Evolutionary conservation across 164 flowering plant species (phyloP).

Genomic region (Piper longum): DNA sequence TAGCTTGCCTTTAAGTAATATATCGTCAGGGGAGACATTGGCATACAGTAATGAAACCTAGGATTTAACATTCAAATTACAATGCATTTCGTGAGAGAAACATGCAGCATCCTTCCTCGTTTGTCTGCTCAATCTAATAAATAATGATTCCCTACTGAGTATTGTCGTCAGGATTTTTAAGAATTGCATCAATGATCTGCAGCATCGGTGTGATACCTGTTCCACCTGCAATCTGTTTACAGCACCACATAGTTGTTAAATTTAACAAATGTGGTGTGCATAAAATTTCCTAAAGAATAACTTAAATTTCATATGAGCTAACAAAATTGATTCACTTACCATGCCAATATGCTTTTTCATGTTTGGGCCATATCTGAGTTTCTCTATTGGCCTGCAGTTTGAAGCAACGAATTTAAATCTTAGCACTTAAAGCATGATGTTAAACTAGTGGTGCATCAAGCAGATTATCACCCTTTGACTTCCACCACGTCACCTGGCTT

Average conservation of each 20-base stretch:
- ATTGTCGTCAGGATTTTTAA: constrained; percentile 88
- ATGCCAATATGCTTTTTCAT: constrained; percentile 97
- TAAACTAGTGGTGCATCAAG: not conserved
- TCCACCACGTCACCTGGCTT: constrained; percentile 88
- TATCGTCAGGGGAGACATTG: constrained; percentile 91
- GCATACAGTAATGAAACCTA: constrained; percentile 84
- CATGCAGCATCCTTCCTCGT: not conserved
- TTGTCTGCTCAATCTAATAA: too few relatives aligned
- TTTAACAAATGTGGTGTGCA: not conserved
- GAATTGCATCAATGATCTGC: constrained; percentile 86
- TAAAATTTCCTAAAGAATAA: not conserved
- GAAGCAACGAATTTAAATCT: not conserved
- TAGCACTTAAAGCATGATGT: not conserved
- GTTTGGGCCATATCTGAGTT: constrained; percentile 83
- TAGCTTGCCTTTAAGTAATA: constrained; percentile 85
- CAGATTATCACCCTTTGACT: constrained; percentile 76
- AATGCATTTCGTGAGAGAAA: not conserved
- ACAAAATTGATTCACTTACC: constrained; percentile 35
- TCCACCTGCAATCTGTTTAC: constrained; percentile 87
- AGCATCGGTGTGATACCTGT: constrained; percentile 97
- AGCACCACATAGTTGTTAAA: not conserved
- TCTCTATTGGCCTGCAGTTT: constrained; percentile 80
- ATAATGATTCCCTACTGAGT: constrained; percentile 60
- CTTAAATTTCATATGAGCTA: not conserved
- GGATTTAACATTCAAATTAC: not conserved